phyloP scores from a whole-genome alignment of 139 green algal species.

The Tetraselmis chui region DNA sequence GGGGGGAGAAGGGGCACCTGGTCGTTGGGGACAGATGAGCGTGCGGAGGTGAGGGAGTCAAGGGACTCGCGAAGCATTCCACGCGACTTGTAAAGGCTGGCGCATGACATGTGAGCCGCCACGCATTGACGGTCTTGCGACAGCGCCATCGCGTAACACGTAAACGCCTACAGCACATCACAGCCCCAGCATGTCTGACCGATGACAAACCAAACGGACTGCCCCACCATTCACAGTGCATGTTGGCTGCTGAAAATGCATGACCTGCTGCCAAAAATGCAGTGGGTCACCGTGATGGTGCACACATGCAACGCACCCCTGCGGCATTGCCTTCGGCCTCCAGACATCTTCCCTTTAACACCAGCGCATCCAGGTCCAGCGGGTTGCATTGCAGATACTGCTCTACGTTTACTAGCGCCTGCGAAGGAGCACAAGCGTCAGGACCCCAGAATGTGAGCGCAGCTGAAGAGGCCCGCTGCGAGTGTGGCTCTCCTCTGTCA shows the following conservation, averaged over 20 bases:
- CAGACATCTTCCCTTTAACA: conserved; percentile 42
- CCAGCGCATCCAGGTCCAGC: conserved; percentile 30
- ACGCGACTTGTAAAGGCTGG: conserved; percentile 51
- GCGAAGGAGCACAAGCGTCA: no score
- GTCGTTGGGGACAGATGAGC: conserved; percentile 19
- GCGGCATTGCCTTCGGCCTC: conserved; percentile 30
- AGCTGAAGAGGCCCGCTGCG: no score
- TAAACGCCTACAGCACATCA: conserved; percentile 49
- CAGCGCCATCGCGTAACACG: conserved; percentile 50
- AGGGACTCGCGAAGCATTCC: conserved; percentile 52
- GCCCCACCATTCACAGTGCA: background rate
- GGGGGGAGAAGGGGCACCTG: background rate
- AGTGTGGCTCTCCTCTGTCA: no score
- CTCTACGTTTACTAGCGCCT: conserved; percentile 28
- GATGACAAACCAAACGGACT: background rate
- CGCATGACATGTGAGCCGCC: conserved; percentile 42
- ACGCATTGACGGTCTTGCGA: conserved; percentile 27
- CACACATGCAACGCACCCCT: conserved; percentile 13
- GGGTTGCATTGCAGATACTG: conserved; percentile 10
- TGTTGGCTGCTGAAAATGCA: background rate
- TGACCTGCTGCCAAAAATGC: background rate
- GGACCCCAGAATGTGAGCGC: no score
- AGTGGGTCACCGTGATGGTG: background rate
- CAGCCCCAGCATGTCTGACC: background rate
- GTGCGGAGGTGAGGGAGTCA: conserved; percentile 22